Evolutionary conservation across 306 rosid species (phyloP), one percentile per base, ranked within the genome.

Genomic region (Pyrus bretschneideri): DNA sequence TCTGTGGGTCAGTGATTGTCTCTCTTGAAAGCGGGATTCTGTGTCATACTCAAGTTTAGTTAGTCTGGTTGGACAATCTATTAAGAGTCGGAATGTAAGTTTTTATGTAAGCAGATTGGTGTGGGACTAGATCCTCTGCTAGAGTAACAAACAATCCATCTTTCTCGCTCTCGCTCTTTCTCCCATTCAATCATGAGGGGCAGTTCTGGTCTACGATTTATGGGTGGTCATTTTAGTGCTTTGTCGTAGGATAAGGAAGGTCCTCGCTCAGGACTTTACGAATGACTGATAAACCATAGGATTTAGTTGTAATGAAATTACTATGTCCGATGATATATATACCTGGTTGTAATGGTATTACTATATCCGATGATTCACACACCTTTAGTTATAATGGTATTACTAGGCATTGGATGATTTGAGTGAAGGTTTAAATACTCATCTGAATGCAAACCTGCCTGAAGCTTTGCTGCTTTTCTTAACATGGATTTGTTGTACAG

Each of bases 401-500:
- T 61, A 64, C 44, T 0, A 31, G 29, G 73, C 66, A 1, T 11
- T 14, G 21, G 10, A 11, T 64, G 66, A 40, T 17, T 55, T 31
- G 9, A 27, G 35, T 14, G 30, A 27, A 25, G 67, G 9, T 27
- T 27, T 3, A 12, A 38, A 64, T 31, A 9, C 4, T 21, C 1
- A 4, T 30, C 18, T 17, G 23, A 17, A 19, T 42, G 27, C 45
- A 55, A 27, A 15, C 55, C 42, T 40, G 31, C 49, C 27, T 52
- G 30, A 30, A 73, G 55, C 9, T 23, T 71, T 61, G 57, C 12
- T 55, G 8, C 17, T 54, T 23, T 14, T 68, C 74, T 71, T 77
- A 72, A 83, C 74, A 40, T 77, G 38, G 80, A 78, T 46, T 83
- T 66, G 65, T 31, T 76, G 33, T 82, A 66, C 93, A 96, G 99